Base-by-base conservation (phyloP, 2,329 filamentous ascomycete genomes). In the Pezizomycotina sp. region DNA sequence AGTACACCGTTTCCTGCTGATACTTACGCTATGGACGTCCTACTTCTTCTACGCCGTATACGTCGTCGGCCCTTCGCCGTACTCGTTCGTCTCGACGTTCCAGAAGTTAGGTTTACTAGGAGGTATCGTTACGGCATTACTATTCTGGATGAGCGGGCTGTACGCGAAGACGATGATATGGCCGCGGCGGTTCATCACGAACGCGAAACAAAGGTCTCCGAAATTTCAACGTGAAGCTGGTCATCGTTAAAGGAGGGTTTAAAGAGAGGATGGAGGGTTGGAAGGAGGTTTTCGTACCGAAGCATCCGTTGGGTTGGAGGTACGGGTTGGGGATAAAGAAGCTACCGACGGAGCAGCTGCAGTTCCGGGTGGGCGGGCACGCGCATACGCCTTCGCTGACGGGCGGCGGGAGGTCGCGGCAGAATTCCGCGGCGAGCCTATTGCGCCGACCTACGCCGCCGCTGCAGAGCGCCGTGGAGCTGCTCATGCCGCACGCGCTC, bases 131-230 rank as follows among this genome's bases (percentile, higher is more conserved):
- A 93, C 84, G 0, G 77, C 72, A 22, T 66, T 83, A 27, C 64
- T 98, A 22, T 76, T 95, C 48, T 93, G 84, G 81, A 84, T 74
- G 10, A 93, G 86, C 0, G 89, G 89, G 18, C 84, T 93, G 57
- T 98, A 86, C 79, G 86, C 95, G 53, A 72, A 86, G 37, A 89
- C 89, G 20, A 77, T 98, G 36, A 71, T 84, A 45, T 95, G 89
- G 84, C 89, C 89, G 31, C 67, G 86, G 36, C 72, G 82, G 48
- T 95, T 89, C 80, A 75, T 95, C 49, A 73, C 69, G 48, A 74
- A 84, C 44, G 79, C 84, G 24, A n/a, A 98, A 98, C 56, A 69
- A 89, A 36, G 89, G 89, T 8, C 63, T 98, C 46, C 69, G 89
- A 43, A 77, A 71, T 36, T 92, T 95, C 69, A 98, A 98, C 59